Percentiles rank a stretch among this genome's conserved stretches.
Evolutionary conservation across 495 filamentous ascomycete genomes (phyloP).

Genomic region (Mytilinidion resinicola): DNA sequence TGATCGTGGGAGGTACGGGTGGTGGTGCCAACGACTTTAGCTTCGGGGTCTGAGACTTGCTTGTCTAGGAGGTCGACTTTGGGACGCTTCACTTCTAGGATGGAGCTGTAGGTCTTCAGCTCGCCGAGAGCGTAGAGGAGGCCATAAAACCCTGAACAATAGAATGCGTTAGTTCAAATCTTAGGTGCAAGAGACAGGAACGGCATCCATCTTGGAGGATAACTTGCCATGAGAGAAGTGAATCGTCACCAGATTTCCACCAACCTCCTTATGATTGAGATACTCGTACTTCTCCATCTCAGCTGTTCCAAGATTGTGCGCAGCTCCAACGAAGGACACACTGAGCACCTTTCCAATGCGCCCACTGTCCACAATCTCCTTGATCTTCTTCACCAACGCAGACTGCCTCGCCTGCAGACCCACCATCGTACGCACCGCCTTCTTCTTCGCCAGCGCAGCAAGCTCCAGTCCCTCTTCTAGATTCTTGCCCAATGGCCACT

Average conservation of each 20-base stretch:
- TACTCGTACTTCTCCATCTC: constrained; percentile 38
- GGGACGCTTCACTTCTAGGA: constrained; percentile 27
- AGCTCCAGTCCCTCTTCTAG: constrained; percentile 38
- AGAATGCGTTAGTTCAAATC: neutral
- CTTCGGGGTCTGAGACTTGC: constrained; percentile 39
- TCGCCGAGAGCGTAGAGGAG: constrained; percentile 37
- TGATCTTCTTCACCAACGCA: constrained; percentile 41
- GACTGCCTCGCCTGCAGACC: constrained; percentile 45
- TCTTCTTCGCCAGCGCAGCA: constrained; percentile 34
- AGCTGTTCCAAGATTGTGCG: constrained; percentile 32
- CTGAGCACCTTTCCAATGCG: constrained; percentile 52
- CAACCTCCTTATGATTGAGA: constrained; percentile 42
- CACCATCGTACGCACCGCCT: constrained; percentile 42
- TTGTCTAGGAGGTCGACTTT: neutral
- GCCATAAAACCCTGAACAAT: neutral
- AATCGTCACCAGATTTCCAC: constrained; percentile 49
- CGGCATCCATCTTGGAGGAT: too few relatives aligned
- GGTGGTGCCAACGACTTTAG: constrained; percentile 35
- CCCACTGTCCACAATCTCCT: constrained; percentile 41
- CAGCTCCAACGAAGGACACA: constrained; percentile 42
- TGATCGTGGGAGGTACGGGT: constrained; percentile 45
- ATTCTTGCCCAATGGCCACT: constrained; percentile 48
- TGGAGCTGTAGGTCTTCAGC: constrained; percentile 33
- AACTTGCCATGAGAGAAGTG: constrained; percentile 44
- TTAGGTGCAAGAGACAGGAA: neutral